Evolutionary conservation across 768 basidiomycete genomes (phyloP), one percentile per base, ranked within the genome.

Genomic region (Boletus coccyginus): DNA sequence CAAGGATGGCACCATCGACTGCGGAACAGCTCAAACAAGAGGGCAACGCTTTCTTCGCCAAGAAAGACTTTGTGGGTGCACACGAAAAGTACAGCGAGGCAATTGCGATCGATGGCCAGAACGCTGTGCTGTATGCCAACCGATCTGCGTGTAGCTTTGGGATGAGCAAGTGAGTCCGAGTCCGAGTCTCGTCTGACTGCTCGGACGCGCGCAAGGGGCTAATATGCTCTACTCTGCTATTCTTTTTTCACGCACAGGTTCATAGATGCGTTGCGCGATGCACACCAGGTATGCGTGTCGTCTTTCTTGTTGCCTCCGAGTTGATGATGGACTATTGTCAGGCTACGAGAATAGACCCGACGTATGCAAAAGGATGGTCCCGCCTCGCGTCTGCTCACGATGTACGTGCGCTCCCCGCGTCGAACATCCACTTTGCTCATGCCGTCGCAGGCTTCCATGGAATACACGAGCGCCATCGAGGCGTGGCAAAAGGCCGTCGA

Each of bases 71-170:
- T 39, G 38, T 9, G 2, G 14, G 7, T 17, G 54, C 57, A 3
- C 16, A 50, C 27, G 54, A 50, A 16, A 50, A 36, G 55, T 46
- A 58, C 35, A 33, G 41, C n/a, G 41, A 45, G 14, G 58, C 50
- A 16, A 51, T 47, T 33, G 49, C 40, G 45, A 27, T 52, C 41
- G 50, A 52, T 39, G 50, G 14, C 21, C 27, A 21, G 38, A 58
- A 42, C 3, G 49, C 44, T 8, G 40, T 51, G 16, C 13, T 56
- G 50, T 47, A 50, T 9, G 44, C 49, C 12, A 56, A 50, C 13
- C 39, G 48, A 7, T 58, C 43, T 19, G 39, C 39, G 7, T 50
- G 57, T 6, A 29, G 32, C 7, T 50, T 40, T 21, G 47, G 52
- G 3, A 39, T 45, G 47, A 35, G 27, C 31, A 55, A 40, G 50